Evolutionary conservation across 1,139 yeast species (phyloP).

Genomic region (Sugiyamaella castrensis): DNA sequence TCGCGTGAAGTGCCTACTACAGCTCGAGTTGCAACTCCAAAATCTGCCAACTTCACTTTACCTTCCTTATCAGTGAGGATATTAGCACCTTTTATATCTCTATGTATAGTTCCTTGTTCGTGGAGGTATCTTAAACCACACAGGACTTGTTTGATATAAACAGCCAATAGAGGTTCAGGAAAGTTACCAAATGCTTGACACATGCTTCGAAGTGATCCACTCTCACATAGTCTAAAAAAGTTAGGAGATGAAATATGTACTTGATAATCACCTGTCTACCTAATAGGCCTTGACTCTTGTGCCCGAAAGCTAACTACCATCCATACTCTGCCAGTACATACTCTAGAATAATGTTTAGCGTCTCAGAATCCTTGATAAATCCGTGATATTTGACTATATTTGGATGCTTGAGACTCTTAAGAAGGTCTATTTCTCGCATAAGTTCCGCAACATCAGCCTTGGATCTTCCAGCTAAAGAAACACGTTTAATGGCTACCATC

Average conservation of each 20-base stretch:
- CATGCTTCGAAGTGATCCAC: slow-evolving; percentile 76
- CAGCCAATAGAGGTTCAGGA: slow-evolving; percentile 59
- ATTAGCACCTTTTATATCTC: slow-evolving; percentile 80
- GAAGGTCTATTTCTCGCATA: slow-evolving; percentile 47
- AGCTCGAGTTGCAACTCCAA: slow-evolving; percentile 66
- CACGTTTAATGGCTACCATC: slow-evolving; percentile 82
- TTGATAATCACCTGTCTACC: not conserved
- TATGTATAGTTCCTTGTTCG: slow-evolving; percentile 68
- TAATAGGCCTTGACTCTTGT: not conserved
- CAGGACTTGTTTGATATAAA: slow-evolving; percentile 67
- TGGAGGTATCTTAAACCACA: slow-evolving; percentile 69
- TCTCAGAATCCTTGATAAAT: slow-evolving; percentile 64
- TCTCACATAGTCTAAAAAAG: slow-evolving; percentile 57
- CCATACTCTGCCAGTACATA: slow-evolving; percentile 18
- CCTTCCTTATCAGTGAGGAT: slow-evolving; percentile 60
- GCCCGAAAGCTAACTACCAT: too few relatives aligned
- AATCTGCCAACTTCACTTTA: slow-evolving; percentile 68
- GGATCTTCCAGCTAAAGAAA: slow-evolving; percentile 48
- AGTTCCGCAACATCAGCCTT: slow-evolving; percentile 38
- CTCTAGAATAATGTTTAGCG: slow-evolving; percentile 72
- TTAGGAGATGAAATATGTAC: slow-evolving; percentile 1
- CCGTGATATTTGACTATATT: slow-evolving; percentile 91
- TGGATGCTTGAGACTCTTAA: slow-evolving; percentile 72
- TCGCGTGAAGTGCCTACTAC: slow-evolving; percentile 21
- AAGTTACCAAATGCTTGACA: slow-evolving; percentile 52